Base-by-base conservation (phyloP, 345 rosid genomes). In the Aegle marmelos region DNA sequence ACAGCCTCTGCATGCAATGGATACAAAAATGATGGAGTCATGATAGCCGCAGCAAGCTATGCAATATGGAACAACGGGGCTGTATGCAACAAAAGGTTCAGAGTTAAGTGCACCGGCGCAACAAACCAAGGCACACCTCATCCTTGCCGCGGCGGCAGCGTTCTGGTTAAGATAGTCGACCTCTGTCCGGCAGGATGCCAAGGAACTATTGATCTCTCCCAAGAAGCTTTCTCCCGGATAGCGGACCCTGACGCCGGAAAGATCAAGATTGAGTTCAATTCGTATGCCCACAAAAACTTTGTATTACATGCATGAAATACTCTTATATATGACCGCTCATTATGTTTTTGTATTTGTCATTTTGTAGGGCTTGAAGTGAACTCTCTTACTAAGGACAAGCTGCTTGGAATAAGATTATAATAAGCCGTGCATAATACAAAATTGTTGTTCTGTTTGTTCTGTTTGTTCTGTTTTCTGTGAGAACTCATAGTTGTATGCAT, bases 161-260 rank as follows among this genome's bases (percentile, higher is more conserved):
- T 76, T 9, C 56, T 72, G 4, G 72, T 66, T 17, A 76, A 56
- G 73, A 54, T 76, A 25, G 72, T 66, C 5, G 79, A 76, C 24
- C 60, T 25, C 27, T 76, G 79, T 30, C 75, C 73, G 7, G 4
- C 73, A 25, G 73, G 36, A 27, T 86, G 87, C 75, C 74, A 13
- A 5, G 75, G 78, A 0, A 80, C 80, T 33, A 24, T 86, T 14
- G 85, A 80, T 39, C 84, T 86, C 60, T 84, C 89, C 0, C 9
- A 5, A 9, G 75, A 84, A 56, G 89, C 89, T 66, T 83, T 83
- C 82, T 8, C 80, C 53, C 68, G 25, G 41, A 86, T 83, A 4
- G 87, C 85, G 24, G 22, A 89, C 61, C 74, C 82, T 24, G 74
- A 74, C 11, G 87, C 90, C 62, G 91, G 91, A 28, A 83, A 73